A percentile compares a stretch with the other conserved stretches of the same genome.
These are phyloP conservation scores for Yamadazyma songkhlaensis DNA, from an alignment of 1,139 yeast species.

Conservation along the genomic window DNA sequence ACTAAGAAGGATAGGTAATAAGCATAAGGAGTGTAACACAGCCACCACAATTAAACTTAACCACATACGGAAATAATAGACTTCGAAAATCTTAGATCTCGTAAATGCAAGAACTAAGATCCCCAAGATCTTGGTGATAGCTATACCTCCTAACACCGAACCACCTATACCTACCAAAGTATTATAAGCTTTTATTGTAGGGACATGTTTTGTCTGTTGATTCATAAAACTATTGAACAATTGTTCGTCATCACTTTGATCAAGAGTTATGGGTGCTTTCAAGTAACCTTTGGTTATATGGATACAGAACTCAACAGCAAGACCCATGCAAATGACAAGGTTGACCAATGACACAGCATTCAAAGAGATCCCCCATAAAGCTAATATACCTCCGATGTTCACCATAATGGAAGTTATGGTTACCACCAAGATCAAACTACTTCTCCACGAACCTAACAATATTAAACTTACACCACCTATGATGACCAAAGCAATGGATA, in stretches of 20 bases:
- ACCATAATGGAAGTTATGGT: conserved; percentile 66
- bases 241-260: conserved; percentile 12
- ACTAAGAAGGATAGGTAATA: conserved; percentile 73
- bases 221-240: conserved; percentile 1
- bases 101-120: conserved; percentile 85
- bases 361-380: conserved; percentile 68
- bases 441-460: conserved; percentile 63
- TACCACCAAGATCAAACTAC: conserved; percentile 53
- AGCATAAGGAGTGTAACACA: conserved; percentile 70
- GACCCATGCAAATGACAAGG: conserved; percentile 82
- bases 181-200: conserved; percentile 40
- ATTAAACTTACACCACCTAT: conserved; percentile 55
- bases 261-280: conserved; percentile 14
- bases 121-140: conserved; percentile 86
- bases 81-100: conserved; percentile 78
- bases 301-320: conserved; percentile 89
- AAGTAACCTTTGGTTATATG: conserved; percentile 83
- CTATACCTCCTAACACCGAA: conserved; percentile 85
- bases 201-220: conserved; percentile 10
- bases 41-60: conserved; percentile 74
- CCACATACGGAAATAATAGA: conserved; percentile 97
- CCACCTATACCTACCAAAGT: conserved; percentile 80
- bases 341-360: conserved; percentile 91
- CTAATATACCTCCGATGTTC: conserved; percentile 79
- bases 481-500: conserved; percentile 53